These are phyloP conservation scores for Malassezia furfur DNA, from an alignment of 1,284 basidiomycete genomes.

Conservation along the genomic window DNA sequence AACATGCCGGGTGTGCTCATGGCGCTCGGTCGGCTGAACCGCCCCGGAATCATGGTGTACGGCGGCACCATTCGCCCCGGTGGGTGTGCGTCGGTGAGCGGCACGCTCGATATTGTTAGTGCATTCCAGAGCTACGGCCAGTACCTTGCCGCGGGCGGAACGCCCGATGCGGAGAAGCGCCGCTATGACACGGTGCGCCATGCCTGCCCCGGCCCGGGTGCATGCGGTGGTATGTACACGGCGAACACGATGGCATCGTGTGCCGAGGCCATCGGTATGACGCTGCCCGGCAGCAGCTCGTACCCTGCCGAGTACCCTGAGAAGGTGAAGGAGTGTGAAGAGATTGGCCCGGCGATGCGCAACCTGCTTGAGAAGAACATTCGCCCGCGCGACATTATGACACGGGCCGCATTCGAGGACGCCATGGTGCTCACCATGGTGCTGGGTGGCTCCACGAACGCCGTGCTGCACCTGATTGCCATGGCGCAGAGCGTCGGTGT, in stretches of 20 bases:
- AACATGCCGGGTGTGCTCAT: slow-evolving; percentile 49
- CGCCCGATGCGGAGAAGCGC: slow-evolving; percentile 39
- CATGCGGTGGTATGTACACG: slow-evolving; percentile 48
- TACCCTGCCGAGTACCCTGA: slow-evolving; percentile 46
- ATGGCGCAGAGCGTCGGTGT: slow-evolving; percentile 44
- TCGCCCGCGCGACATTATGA: slow-evolving; percentile 46
- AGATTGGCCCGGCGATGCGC: slow-evolving; percentile 37
- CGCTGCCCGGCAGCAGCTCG: slow-evolving; percentile 40
- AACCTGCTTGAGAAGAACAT: slow-evolving; percentile 45
- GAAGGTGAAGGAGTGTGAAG: slow-evolving; percentile 40
- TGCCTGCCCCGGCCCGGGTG: slow-evolving; percentile 44
- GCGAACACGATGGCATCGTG: slow-evolving; percentile 48
- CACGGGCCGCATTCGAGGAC: slow-evolving; percentile 37
- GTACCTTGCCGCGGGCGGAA: slow-evolving; percentile 40
- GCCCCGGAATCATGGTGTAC: slow-evolving; percentile 47
- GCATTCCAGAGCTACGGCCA: slow-evolving; percentile 47
- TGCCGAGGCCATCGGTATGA: slow-evolving; percentile 46
- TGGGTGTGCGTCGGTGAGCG: slow-evolving; percentile 26
- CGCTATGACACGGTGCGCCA: slow-evolving; percentile 43
- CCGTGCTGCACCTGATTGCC: slow-evolving; percentile 44
- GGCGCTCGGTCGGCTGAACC: slow-evolving; percentile 44
- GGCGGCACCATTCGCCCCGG: slow-evolving; percentile 47
- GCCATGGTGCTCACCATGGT: slow-evolving; percentile 47
- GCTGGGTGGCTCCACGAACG: slow-evolving; percentile 44
- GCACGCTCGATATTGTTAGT: slow-evolving; percentile 42